Conservation (phyloP, 148 eudicot genomes). For the Dianthus caryophyllus region DNA sequence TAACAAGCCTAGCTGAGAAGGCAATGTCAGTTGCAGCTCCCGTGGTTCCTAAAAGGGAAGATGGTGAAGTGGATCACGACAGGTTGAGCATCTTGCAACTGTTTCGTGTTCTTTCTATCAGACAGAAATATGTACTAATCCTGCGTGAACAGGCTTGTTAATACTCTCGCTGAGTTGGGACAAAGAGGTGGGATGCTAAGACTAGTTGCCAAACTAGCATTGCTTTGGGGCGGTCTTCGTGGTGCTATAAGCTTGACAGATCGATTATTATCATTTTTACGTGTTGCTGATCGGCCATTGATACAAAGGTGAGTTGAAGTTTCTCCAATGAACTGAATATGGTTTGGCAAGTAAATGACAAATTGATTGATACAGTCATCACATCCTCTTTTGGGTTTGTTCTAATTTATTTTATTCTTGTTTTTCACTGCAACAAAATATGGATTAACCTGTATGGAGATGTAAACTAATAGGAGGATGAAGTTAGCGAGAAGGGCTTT, state of each 20-base stretch:
- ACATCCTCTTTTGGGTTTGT: neutral
- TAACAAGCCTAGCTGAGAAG: conserved; percentile 85
- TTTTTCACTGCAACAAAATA: neutral
- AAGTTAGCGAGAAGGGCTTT: no score
- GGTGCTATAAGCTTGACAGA: conserved; percentile 96
- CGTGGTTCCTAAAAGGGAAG: conserved; percentile 80
- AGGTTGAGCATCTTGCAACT: conserved; percentile 40
- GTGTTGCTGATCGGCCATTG: conserved; percentile 75
- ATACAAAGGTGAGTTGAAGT: conserved; percentile 55
- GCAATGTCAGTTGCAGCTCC: conserved; percentile 98
- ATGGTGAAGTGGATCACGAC: conserved; percentile 86
- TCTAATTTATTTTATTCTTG: neutral
- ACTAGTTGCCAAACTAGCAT: conserved; percentile 74
- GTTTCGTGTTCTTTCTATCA: neutral
- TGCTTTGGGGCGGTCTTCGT: conserved; percentile 98
- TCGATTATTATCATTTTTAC: conserved; percentile 64
- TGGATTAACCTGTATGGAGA: no score
- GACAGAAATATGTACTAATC: conserved; percentile 9
- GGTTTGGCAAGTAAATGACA: neutral
- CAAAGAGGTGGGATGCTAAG: conserved; percentile 76
- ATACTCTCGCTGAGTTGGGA: conserved; percentile 75
- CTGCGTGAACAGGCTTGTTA: conserved; percentile 59
- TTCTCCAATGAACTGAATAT: neutral
- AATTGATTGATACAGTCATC: neutral
- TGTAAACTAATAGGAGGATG: no score